These are phyloP conservation scores for Neopestalotiopsis sp. DNA, from an alignment of 2,329 filamentous ascomycete species.

Conservation along the genomic window DNA sequence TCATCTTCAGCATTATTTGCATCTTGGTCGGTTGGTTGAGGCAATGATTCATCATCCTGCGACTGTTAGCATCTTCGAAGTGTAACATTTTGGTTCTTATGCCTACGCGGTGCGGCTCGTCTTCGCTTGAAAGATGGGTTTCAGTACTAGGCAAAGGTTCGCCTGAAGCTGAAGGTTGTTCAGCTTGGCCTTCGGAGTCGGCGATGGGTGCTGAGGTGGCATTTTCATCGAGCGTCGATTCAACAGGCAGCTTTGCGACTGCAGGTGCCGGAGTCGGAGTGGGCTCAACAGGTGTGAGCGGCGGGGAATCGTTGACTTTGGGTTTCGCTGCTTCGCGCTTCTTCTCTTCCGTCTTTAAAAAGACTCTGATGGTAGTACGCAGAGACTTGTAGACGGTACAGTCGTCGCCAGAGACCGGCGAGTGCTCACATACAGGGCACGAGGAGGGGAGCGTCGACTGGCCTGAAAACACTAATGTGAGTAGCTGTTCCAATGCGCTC, in stretches of 20 bases:
- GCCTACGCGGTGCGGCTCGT: conserved; percentile 4
- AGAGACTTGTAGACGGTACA: conserved; percentile 89
- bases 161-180: not conserved
- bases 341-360: conserved; percentile 89
- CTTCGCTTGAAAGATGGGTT: not conserved
- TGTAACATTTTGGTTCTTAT: not conserved
- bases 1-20: conserved; percentile 23
- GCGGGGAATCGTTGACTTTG: conserved; percentile 49
- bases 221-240: conserved; percentile 26
- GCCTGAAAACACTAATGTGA: conserved; percentile 51
- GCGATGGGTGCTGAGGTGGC: conserved; percentile 12
- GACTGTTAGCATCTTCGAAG: not conserved
- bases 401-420: conserved; percentile 82
- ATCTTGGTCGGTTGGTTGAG: conserved; percentile 17
- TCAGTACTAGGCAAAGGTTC: not conserved
- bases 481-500: conserved; percentile 9
- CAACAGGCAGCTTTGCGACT: conserved; percentile 33
- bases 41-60: not conserved
- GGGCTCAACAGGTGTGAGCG: conserved; percentile 48
- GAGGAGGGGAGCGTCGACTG: conserved; percentile 77
- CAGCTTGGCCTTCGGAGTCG: not conserved
- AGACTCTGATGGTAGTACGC: conserved; percentile 91
- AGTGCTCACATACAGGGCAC: conserved; percentile 93
- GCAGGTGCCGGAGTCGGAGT: conserved; percentile 40
- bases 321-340: conserved; percentile 74